phyloP scores from a whole-genome alignment of 2,329 filamentous ascomycete species.

The Diaporthe helianthi region DNA sequence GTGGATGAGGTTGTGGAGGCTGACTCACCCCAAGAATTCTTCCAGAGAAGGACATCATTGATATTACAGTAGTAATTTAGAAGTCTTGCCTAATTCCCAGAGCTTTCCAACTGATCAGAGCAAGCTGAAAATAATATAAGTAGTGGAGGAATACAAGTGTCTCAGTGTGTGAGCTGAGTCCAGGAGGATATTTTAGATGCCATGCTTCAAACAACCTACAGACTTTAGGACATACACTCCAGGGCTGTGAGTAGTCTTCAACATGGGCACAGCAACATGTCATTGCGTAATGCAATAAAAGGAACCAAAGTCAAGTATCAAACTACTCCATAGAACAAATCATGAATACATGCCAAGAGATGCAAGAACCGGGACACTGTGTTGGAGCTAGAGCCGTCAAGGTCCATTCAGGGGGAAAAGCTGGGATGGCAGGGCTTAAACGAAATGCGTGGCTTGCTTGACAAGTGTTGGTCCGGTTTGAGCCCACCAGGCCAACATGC shows the following conservation, averaged over 20 bases:
- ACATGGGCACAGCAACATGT: neutral
- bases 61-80: no score
- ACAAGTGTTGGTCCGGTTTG: conserved; percentile 10
- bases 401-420: neutral
- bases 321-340: conserved; percentile 32
- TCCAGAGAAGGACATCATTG: neutral
- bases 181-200: neutral
- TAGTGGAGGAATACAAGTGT: neutral
- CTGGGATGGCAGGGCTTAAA: neutral
- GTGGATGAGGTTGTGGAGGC: neutral
- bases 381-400: neutral
- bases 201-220: neutral
- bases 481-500: neutral
- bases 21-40: neutral
- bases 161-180: neutral
- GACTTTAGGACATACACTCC: no score
- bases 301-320: conserved; percentile 40
- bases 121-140: neutral
- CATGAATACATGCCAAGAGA: neutral
- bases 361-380: conserved; percentile 17
- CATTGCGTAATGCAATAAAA: neutral
- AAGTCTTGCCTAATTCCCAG: neutral
- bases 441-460: conserved; percentile 22
- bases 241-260: neutral
- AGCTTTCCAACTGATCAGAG: neutral